These are phyloP conservation scores for Solanum tacnaense DNA, from an alignment of 257 asterid genomes.

Conservation along the genomic window DNA sequence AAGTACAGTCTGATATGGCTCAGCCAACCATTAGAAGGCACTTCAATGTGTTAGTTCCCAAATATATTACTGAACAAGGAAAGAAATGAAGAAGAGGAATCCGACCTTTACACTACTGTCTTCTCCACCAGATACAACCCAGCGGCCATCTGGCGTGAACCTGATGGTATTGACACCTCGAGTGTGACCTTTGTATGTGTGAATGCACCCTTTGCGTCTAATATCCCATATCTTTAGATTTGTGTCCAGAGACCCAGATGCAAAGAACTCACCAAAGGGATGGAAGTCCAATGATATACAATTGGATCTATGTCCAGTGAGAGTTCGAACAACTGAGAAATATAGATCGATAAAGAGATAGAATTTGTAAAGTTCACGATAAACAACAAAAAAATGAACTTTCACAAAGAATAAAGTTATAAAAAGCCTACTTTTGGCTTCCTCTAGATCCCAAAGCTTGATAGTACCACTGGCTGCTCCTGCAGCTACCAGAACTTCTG, in stretches of 20 bases:
- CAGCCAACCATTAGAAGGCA: slow-evolving; percentile 1
- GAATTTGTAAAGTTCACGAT: not conserved
- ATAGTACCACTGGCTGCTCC: slow-evolving; percentile 99
- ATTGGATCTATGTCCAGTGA: slow-evolving; percentile 96
- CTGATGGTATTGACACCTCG: slow-evolving; percentile 89
- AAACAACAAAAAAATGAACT: not conserved
- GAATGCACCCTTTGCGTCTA: slow-evolving; percentile 90
- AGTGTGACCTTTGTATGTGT: slow-evolving; percentile 97
- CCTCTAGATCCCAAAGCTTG: slow-evolving; percentile 98
- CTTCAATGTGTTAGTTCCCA: not conserved
- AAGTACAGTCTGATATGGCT: not conserved
- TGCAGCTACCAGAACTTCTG: slow-evolving; percentile 93
- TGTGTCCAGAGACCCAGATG: slow-evolving; percentile 97
- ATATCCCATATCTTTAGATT: slow-evolving; percentile 98
- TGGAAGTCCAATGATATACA: slow-evolving; percentile 97
- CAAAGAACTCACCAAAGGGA: slow-evolving; percentile 97
- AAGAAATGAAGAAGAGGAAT: slow-evolving; percentile 4
- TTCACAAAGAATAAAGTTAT: not conserved
- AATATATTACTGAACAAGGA: not conserved
- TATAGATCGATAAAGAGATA: not conserved
- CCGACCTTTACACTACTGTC: slow-evolving; percentile 92
- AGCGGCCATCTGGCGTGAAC: slow-evolving; percentile 97
- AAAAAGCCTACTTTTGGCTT: slow-evolving; percentile 76
- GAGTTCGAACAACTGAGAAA: slow-evolving; percentile 74
- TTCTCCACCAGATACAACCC: slow-evolving; percentile 99